These are phyloP conservation scores for Casuarina glauca DNA, from an alignment of 306 rosid species.

Conservation along the genomic window DNA sequence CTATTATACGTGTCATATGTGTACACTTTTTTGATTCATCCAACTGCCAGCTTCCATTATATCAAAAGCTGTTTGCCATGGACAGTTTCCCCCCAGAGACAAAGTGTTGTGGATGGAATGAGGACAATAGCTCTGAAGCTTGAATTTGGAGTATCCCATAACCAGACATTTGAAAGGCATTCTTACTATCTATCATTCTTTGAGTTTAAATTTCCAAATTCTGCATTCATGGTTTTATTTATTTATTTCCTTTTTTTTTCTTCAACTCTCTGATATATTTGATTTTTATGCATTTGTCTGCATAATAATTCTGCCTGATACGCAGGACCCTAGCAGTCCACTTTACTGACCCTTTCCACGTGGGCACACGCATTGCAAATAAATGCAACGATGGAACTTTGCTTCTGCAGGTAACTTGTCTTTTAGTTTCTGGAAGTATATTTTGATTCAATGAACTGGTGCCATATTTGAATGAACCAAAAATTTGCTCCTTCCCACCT, in stretches of 20 bases:
- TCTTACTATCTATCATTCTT: slow-evolving; percentile 28
- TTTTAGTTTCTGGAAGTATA: slow-evolving; percentile 27
- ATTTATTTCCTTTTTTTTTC: not conserved
- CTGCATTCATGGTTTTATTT: not conserved
- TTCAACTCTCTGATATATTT: slow-evolving; percentile 7
- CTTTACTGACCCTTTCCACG: slow-evolving; percentile 93
- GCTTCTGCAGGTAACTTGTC: slow-evolving; percentile 79
- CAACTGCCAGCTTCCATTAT: slow-evolving; percentile 8
- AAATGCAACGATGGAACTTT: slow-evolving; percentile 88
- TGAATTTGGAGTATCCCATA: slow-evolving; percentile 84
- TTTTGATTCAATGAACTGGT: slow-evolving; percentile 20
- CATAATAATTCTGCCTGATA: slow-evolving; percentile 28
- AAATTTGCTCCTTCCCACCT: not conserved
- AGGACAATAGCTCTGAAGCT: slow-evolving; percentile 93
- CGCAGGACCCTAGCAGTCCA: slow-evolving; percentile 95
- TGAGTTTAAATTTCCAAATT: slow-evolving; percentile 25
- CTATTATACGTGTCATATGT: slow-evolving; percentile 8
- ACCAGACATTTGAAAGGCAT: slow-evolving; percentile 90
- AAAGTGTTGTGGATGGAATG: slow-evolving; percentile 94
- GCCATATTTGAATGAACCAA: not conserved
- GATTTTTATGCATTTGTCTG: slow-evolving; percentile 14
- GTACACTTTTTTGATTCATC: slow-evolving; percentile 19
- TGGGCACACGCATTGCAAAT: slow-evolving; percentile 79
- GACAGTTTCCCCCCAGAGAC: slow-evolving; percentile 75
- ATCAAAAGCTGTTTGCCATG: slow-evolving; percentile 34